Percentiles rank a stretch among this genome's conserved stretches.
Evolutionary conservation across 2,329 filamentous ascomycete genomes (phyloP).

Genomic region (Aureobasidium subglaciale): DNA sequence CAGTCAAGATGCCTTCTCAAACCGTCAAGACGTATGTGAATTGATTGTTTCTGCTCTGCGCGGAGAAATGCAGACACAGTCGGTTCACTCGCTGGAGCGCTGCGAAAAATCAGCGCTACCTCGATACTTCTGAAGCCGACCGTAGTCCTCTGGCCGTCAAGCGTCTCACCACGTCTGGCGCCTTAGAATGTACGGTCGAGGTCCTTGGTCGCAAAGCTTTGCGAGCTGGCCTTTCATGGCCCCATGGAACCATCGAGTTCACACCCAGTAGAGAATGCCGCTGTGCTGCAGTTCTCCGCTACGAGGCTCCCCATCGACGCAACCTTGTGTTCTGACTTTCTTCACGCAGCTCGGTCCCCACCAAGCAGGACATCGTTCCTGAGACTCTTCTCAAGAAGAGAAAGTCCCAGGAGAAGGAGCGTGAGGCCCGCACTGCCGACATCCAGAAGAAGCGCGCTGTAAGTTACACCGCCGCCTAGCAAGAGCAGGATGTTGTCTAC

Average conservation of each 20-base stretch:
- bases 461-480: constrained; percentile 37
- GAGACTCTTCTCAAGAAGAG: constrained; percentile 99
- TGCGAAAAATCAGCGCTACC: constrained; percentile 55
- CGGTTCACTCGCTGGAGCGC: constrained; percentile 72
- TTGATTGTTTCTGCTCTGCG: constrained; percentile 17
- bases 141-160: constrained; percentile 19
- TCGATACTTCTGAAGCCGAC: constrained; percentile 48
- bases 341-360: constrained; percentile 70
- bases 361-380: constrained; percentile 91
- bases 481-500: constrained; percentile 46
- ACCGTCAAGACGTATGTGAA: constrained; percentile 54
- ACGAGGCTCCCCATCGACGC: constrained; percentile 65
- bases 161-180: constrained; percentile 40
- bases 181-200: constrained; percentile 58
- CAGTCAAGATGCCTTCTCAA: constrained; percentile 46
- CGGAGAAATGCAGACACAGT: constrained; percentile 63
- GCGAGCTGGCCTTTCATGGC: constrained; percentile 21
- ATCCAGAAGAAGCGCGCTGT: constrained; percentile 87
- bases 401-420: constrained; percentile 99
- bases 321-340: constrained; percentile 69
- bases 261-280: constrained; percentile 81
- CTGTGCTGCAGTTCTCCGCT: constrained; percentile 89
- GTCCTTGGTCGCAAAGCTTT: constrained; percentile 25
- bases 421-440: constrained; percentile 76
- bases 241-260: constrained; percentile 55